Evolutionary conservation across 257 asterid species (phyloP).

Genomic region (Apocynum venetum): DNA sequence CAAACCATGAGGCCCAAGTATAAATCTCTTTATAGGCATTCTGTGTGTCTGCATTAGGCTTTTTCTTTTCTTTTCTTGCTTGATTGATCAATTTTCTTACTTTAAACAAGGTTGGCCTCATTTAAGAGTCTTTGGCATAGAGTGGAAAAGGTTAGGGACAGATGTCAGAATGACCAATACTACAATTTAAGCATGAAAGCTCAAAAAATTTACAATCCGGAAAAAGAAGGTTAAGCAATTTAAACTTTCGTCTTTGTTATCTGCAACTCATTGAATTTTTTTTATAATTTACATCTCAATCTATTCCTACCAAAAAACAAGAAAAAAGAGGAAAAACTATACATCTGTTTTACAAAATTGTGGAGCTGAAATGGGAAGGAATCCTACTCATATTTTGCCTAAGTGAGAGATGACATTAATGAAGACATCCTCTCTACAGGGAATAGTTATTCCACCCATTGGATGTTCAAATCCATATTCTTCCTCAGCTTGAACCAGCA

Average conservation of each 20-base stretch:
- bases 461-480: conserved; percentile 6
- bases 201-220: no score
- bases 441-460: conserved; percentile 6
- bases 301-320: not conserved
- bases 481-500: conserved; percentile 5
- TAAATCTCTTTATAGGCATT: no score
- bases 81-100: not conserved
- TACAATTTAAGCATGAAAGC: not conserved
- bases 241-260: no score
- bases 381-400: not conserved
- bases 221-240: no score
- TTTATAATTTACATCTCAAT: not conserved
- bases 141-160: no score
- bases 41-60: not conserved
- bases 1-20: no score
- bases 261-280: no score
- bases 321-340: not conserved
- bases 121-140: no score
- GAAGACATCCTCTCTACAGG: conserved; percentile 2
- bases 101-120: not conserved
- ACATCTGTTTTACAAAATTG: not conserved
- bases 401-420: not conserved
- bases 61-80: no score
- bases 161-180: not conserved
- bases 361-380: not conserved